Percentiles rank a stretch among this genome's conserved stretches.
phyloP scores from a whole-genome alignment of 805 yeast genomes.

The Pichia exigua region DNA sequence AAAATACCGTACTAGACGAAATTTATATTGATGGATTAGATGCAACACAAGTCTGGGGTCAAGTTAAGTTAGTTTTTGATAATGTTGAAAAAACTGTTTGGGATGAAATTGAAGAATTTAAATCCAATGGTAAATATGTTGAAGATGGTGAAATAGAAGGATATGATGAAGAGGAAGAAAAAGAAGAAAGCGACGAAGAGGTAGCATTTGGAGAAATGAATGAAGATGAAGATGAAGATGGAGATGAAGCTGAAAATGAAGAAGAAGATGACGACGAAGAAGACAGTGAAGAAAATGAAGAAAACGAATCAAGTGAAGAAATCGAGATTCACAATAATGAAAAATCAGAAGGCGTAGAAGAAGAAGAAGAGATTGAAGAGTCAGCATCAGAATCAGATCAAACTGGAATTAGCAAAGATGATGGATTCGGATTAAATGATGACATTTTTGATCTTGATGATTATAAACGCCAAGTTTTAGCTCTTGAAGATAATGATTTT shows the following conservation, averaged over 20 bases:
- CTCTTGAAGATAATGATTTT: conserved; percentile 30
- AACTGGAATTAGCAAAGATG: conserved; percentile 32
- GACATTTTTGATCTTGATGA: conserved; percentile 80
- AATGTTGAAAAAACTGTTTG: conserved; percentile 59
- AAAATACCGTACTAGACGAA: conserved; percentile 65
- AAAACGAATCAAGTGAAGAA: conserved; percentile 46
- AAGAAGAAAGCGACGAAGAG: conserved; percentile 21
- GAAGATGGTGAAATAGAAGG: conserved; percentile 15
- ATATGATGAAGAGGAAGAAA: conserved; percentile 24
- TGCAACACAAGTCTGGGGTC: conserved; percentile 90
- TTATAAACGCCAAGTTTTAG: conserved; percentile 34
- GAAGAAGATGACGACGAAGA: conserved; percentile 25
- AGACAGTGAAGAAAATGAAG: conserved; percentile 22
- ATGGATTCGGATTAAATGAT: conserved; percentile 63
- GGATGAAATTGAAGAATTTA: conserved; percentile 47
- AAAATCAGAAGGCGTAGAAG: conserved; percentile 30
- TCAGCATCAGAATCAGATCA: conserved; percentile 8
- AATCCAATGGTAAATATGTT: conserved; percentile 23
- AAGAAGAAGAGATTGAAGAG: conserved; percentile 12
- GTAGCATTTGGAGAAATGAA: conserved; percentile 19
- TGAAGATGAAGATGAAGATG: conserved; percentile 22
- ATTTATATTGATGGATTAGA: conserved; percentile 80
- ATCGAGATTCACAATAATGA: conserved; percentile 33
- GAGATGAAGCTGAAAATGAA: conserved; percentile 23
- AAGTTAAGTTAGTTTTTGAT: conserved; percentile 77